phyloP scores from a whole-genome alignment of 2,329 filamentous ascomycete genomes.

The Pseudonectria foliicola region DNA sequence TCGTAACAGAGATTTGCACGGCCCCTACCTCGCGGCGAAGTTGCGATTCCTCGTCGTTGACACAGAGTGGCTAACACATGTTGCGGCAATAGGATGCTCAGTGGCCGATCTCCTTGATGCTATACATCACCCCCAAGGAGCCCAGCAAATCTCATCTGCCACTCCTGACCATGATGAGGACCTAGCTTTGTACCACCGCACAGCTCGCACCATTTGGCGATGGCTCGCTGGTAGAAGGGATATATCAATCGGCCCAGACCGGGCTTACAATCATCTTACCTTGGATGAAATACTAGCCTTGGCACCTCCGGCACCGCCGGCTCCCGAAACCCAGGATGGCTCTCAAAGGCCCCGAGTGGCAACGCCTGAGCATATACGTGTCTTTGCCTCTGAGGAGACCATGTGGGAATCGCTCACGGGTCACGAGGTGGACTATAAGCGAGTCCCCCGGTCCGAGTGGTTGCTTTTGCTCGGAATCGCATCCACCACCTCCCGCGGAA shows the following conservation, averaged over 20 bases:
- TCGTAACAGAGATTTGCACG: too few species aligned
- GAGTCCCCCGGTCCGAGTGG: conserved; percentile 53
- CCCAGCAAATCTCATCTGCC: conserved; percentile 8
- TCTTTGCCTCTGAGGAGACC: conserved; percentile 47
- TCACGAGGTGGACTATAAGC: conserved; percentile 51
- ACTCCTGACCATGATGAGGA: conserved; percentile 3
- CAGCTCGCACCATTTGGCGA: conserved; percentile 27
- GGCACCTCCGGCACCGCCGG: conserved; percentile 2
- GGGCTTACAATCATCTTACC: conserved; percentile 33
- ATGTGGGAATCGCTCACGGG: conserved; percentile 55
- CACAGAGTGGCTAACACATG: conserved; percentile 3
- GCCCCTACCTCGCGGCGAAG: background rate
- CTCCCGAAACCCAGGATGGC: conserved; percentile 3
- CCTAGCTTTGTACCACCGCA: conserved; percentile 17
- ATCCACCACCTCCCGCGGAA: conserved; percentile 45
- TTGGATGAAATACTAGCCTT: conserved; percentile 23
- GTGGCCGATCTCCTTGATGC: conserved; percentile 26
- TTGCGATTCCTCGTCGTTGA: background rate
- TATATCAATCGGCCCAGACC: conserved; percentile 27
- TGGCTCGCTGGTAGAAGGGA: conserved; percentile 30
- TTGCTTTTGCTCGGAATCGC: conserved; percentile 51
- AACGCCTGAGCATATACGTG: conserved; percentile 14
- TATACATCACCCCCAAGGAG: conserved; percentile 20
- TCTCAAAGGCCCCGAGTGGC: background rate
- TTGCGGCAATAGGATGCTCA: conserved; percentile 21